Evolutionary conservation across 2,329 filamentous ascomycete genomes (phyloP).

Genomic region (Calonectria crousiana): DNA sequence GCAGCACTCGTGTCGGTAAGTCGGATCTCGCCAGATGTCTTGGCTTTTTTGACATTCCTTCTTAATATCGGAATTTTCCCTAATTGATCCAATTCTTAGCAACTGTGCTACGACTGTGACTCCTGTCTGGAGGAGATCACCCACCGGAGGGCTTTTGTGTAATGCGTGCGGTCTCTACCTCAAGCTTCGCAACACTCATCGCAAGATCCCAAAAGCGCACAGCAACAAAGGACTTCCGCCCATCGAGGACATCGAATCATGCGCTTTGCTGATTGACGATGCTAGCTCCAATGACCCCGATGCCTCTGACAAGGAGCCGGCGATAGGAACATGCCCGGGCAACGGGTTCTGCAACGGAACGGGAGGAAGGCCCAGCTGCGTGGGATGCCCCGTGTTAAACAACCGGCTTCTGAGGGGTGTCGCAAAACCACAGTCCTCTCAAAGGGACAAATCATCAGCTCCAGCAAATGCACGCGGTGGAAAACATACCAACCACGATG

Average conservation of each 20-base stretch:
- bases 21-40: not conserved
- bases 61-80: not conserved
- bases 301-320: not conserved
- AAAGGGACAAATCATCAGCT: not conserved
- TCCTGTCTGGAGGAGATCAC: conserved; percentile 3
- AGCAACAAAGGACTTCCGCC: not conserved
- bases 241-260: not conserved
- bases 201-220: not conserved
- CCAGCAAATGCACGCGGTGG: not conserved
- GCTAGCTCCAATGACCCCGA: not conserved
- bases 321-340: not conserved
- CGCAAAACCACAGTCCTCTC: not conserved
- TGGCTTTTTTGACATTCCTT: not conserved
- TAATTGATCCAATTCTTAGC: not conserved
- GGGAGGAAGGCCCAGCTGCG: not conserved
- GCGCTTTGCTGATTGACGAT: not conserved
- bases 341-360: not conserved
- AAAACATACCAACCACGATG: not conserved
- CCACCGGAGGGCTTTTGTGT: not conserved
- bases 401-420: not conserved
- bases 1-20: not conserved
- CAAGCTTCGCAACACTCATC: not conserved
- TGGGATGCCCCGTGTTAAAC: not conserved
- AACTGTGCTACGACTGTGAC: not conserved
- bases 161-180: conserved; percentile 6